phyloP scores from a whole-genome alignment of 73 alveolate species.

The Blepharisma stoltei region DNA sequence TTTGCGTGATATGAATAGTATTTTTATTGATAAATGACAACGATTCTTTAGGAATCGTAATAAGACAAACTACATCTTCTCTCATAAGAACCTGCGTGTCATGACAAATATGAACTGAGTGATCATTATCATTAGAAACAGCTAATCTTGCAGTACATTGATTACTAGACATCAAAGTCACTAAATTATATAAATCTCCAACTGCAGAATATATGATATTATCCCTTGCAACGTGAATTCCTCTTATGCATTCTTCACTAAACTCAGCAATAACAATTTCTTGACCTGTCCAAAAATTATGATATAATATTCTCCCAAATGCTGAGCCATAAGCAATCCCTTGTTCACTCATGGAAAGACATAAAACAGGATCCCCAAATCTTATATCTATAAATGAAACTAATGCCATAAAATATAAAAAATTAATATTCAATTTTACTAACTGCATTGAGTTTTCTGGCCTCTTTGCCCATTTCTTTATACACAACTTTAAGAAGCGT shows the following conservation, averaged over 20 bases:
- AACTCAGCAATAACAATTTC: slow-evolving; percentile 18
- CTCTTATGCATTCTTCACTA: slow-evolving; percentile 27
- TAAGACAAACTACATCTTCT: too few species aligned
- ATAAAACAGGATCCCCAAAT: slow-evolving; percentile 21
- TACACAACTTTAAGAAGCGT: slow-evolving; percentile 14
- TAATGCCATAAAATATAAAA: neutral
- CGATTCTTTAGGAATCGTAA: neutral
- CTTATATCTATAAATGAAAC: slow-evolving; percentile 4
- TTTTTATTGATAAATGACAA: too few species aligned
- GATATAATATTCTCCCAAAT: neutral
- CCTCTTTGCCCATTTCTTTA: neutral
- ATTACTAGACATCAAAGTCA: neutral
- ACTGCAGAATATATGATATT: neutral
- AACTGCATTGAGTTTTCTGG: neutral
- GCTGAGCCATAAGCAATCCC: slow-evolving; percentile 1
- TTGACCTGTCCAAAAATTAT: neutral
- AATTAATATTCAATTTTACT: neutral
- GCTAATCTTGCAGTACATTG: neutral
- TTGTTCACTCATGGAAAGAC: neutral
- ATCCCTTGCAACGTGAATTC: neutral
- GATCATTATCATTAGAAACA: too few species aligned
- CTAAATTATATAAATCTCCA: neutral
- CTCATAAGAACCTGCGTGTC: too few species aligned
- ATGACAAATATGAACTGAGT: too few species aligned
- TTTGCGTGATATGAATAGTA: too few species aligned